A percentile compares a stretch with the other conserved stretches of the same genome.
These are phyloP conservation scores for Podochytrium sp. DNA, from an alignment of 192 early-diverging fungal genomes.

Conservation along the genomic window DNA sequence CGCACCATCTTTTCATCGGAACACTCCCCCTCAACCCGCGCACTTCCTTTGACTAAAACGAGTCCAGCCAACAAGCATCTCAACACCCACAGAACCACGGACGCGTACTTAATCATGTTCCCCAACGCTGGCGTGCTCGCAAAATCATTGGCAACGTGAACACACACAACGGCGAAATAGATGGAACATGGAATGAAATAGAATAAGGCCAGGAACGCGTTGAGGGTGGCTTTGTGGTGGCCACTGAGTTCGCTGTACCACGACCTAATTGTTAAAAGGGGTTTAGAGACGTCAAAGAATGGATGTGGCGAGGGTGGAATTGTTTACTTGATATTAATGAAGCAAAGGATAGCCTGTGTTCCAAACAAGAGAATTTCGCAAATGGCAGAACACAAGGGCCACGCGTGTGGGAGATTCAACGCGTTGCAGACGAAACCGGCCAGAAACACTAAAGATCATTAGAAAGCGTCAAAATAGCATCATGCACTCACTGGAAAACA, in stretches of 20 bases:
- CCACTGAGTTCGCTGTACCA: background rate
- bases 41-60: background rate
- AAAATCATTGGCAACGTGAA: constrained; percentile 19
- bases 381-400: constrained; percentile 6
- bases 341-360: constrained; percentile 15
- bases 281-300: background rate
- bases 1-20: background rate
- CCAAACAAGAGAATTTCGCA: constrained; percentile 3
- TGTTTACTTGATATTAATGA: background rate
- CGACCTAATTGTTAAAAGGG: background rate
- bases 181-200: constrained; percentile 4
- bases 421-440: constrained; percentile 8
- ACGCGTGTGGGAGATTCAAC: background rate
- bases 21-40: background rate
- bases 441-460: constrained; percentile 1
- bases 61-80: background rate
- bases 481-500: background rate
- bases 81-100: constrained; percentile 16
- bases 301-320: background rate
- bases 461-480: background rate
- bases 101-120: constrained; percentile 17
- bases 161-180: constrained; percentile 8
- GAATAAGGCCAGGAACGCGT: background rate
- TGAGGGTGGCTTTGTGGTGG: background rate
- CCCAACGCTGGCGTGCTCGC: background rate